Base-by-base conservation (phyloP, 2,329 filamentous ascomycete species). In the Apiospora pterosperma region DNA sequence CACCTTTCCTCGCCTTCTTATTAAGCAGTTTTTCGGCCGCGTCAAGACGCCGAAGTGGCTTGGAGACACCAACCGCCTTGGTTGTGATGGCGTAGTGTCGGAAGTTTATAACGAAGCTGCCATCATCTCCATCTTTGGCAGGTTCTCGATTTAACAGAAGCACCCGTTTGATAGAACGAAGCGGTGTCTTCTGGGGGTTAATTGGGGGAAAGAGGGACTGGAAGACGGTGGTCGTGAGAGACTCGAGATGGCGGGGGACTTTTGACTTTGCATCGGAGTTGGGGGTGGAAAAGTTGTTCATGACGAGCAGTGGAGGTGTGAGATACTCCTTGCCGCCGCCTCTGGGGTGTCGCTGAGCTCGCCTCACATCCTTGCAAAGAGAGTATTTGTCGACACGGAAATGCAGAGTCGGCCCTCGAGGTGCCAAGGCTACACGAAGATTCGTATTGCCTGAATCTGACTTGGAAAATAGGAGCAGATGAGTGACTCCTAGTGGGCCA, bases 331-430 rank as follows among this genome's bases (percentile, higher is more conserved):
- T 95, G 68, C 91, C 92, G 59, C 90, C 90, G 59, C 90, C 91
- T 74, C 89, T 88, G 10, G 95, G 93, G 71, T 93, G 91, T 77
- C 91, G 93, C 80, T 96, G 88, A 16, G 92, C 89, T 74, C 88
- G 91, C 71, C 91, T 86, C 4, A 99, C 89, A 76, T 99, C 96
- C 77, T 96, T 97, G 79, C 91, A 92, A 3, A 99, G 84, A 39
- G 93, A 97, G 77, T 99, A 99, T 72, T 92, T 93, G 75, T 98
- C 93, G 59, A 99, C 92, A 66, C 94, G 85, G 78, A 99, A 99
- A 78, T 97, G 90, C 69, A 99, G 83, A 0, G 96, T 99, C 62
- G 96, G 96, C 8, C 96, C 96, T 70, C 93, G 87, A 8, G 96
- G 96, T 10, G 94, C 92, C 64, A 96, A 86, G 21, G 93, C 92